A percentile compares a stretch with the other conserved stretches of the same genome.
Conservation (phyloP, 352 stramenopile species). For the Aphanomyces stellatus region DNA sequence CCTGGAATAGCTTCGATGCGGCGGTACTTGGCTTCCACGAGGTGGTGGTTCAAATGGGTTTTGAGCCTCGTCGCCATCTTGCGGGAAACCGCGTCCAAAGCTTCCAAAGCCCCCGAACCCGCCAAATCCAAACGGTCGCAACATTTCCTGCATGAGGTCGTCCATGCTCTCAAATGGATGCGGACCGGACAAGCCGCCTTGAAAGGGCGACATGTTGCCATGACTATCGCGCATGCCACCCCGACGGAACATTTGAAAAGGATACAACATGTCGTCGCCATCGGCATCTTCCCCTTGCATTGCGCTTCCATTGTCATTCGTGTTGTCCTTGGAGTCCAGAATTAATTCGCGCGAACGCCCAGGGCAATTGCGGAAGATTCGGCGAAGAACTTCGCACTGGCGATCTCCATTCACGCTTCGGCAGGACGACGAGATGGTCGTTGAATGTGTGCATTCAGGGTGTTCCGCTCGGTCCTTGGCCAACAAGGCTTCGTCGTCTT, state of each 20-base stretch:
- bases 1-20: constrained; percentile 5
- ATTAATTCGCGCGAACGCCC: constrained; percentile 41
- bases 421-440: constrained; percentile 64
- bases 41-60: not conserved
- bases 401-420: constrained; percentile 73
- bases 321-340: not conserved
- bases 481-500: constrained; percentile 7
- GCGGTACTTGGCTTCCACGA: not conserved
- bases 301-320: not conserved
- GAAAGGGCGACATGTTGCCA: not conserved
- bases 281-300: not conserved
- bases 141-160: constrained; percentile 16
- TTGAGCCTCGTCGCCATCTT: not conserved
- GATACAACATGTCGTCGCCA: not conserved
- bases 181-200: not conserved
- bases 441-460: constrained; percentile 69
- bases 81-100: not conserved
- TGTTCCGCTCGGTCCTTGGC: constrained; percentile 9
- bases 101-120: constrained; percentile 1
- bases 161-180: constrained; percentile 18
- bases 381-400: constrained; percentile 79
- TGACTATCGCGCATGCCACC: not conserved
- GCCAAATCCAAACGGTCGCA: constrained; percentile 10
- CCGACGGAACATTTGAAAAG: constrained; percentile 6
- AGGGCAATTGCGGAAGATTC: constrained; percentile 78